These are phyloP conservation scores for Petunia secreta DNA, from an alignment of 257 asterid species.

Conservation along the genomic window DNA sequence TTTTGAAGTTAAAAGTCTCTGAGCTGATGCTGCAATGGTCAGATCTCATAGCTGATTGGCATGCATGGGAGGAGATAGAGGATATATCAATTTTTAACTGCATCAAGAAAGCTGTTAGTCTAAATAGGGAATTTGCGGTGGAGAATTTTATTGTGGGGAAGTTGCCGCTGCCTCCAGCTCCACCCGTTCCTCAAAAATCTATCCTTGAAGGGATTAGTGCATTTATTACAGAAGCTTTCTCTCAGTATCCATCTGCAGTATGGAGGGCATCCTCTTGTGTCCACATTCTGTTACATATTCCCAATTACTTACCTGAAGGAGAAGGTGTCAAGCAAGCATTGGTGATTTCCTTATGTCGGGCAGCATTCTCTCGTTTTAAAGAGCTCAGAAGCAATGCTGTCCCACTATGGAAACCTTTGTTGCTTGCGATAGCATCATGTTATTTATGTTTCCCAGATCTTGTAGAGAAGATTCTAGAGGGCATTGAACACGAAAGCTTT, in stretches of 20 bases:
- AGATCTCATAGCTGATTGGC: slow-evolving; percentile 47
- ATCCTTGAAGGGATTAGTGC: slow-evolving; percentile 47
- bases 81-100: slow-evolving; percentile 46
- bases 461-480: slow-evolving; percentile 38
- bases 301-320: slow-evolving; percentile 37
- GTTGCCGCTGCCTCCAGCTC: slow-evolving; percentile 39
- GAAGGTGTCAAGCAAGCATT: slow-evolving; percentile 39
- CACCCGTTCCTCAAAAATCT: slow-evolving; percentile 38
- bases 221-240: slow-evolving; percentile 42
- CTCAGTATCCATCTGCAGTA: slow-evolving; percentile 48
- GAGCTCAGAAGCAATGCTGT: slow-evolving; percentile 36
- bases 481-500: slow-evolving; percentile 39
- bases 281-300: slow-evolving; percentile 41
- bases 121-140: slow-evolving; percentile 35
- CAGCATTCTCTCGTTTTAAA: slow-evolving; percentile 44
- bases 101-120: slow-evolving; percentile 39
- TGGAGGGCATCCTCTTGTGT: slow-evolving; percentile 51
- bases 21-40: slow-evolving; percentile 49
- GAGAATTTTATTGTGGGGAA: slow-evolving; percentile 37
- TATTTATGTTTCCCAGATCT: slow-evolving; percentile 43
- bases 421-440: slow-evolving; percentile 46
- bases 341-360: slow-evolving; percentile 36
- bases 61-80: slow-evolving; percentile 53
- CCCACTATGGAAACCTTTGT: slow-evolving; percentile 48
- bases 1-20: slow-evolving; percentile 36